Evolutionary conservation across 2,329 filamentous ascomycete genomes (phyloP), one percentile per base, ranked within the genome.

Genomic region (Cercospora brassicicola): DNA sequence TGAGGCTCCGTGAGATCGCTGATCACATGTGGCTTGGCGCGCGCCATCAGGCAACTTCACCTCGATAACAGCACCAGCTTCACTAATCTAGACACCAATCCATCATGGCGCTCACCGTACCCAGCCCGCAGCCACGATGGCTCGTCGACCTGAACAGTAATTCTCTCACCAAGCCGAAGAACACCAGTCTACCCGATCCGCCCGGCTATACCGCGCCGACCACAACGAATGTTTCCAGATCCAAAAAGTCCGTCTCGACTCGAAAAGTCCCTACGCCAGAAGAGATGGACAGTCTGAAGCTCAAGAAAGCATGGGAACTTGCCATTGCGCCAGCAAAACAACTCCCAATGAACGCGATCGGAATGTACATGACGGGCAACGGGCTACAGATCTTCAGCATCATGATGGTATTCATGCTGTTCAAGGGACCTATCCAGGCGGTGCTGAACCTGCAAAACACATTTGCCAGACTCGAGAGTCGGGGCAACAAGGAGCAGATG

Each of bases 321-420:
- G 94, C 95, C 51, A 88, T 99, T 59, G 94, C 91, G 2, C 95
- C 95, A 0, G 90, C 95, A 70, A 99, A 99, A 84, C 90, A 91
- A 78, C 85, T 99, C 57, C 95, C 95, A 67, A 99, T 99, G 95
- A 98, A 96, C 66, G 94, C 90, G 71, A 94, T 99, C 79, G 97
- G 97, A 90, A 98, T 98, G 93, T 99, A 99, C 86, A 99, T 99
- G 95, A 96, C 94, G 33, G 95, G 95, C 76, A 99, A 98, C 83
- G 93, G 92, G 69, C 88, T 99, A 57, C 95, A 99, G 80, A 98
- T 99, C 73, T 99, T 99, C 84, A 96, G 91, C 81, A 98, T 99
- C 82, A 98, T 98, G 93, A 99, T 98, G 94, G 94, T 98, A 18
- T 94, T 94, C 76, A 98, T 97, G 91, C 90, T 96, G 56, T 99